These are phyloP conservation scores for Zygotorulaspora mrakii DNA, from an alignment of 1,139 yeast genomes.

Conservation along the genomic window DNA sequence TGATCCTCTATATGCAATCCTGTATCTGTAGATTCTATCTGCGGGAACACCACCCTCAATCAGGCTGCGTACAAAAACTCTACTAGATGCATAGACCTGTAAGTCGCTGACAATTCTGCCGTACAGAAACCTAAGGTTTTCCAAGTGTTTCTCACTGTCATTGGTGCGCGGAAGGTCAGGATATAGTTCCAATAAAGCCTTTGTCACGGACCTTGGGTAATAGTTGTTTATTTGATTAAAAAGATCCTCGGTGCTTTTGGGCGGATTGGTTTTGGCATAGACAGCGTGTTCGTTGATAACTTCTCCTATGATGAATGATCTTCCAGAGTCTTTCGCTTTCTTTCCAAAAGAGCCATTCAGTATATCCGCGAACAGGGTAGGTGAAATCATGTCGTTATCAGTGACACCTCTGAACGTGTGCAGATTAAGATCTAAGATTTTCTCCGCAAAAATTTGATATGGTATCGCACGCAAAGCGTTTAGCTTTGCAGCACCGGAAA, in stretches of 20 bases:
- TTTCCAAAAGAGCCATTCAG: conserved; percentile 37
- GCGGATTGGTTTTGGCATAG: too few relatives aligned
- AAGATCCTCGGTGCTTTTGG: too few relatives aligned
- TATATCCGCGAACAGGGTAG: conserved; percentile 35
- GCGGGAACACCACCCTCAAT: conserved; percentile 13
- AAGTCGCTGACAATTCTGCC: conserved; percentile 41
- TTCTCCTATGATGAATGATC: too few relatives aligned
- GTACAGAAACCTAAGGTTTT: conserved; percentile 24
- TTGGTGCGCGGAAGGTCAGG: too few relatives aligned
- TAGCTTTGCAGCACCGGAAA: conserved; percentile 25
- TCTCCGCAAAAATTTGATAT: conserved; percentile 31
- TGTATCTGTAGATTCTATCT: conserved; percentile 36
- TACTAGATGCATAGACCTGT: conserved; percentile 41
- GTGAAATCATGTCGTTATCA: conserved; percentile 38
- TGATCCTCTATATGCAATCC: conserved; percentile 36
- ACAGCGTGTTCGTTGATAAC: too few relatives aligned
- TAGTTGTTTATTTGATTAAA: too few relatives aligned
- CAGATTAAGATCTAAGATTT: conserved; percentile 33
- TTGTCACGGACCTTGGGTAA: too few relatives aligned
- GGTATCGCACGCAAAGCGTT: conserved; percentile 27
- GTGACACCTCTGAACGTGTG: conserved; percentile 44
- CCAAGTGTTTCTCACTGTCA: conserved; percentile 23
- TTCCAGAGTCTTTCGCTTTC: too few relatives aligned
- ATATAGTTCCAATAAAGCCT: too few relatives aligned
- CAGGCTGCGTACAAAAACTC: conserved; percentile 36